Evolutionary conservation across 768 basidiomycete species (phyloP).

Genomic region (Termitomyces sp.): DNA sequence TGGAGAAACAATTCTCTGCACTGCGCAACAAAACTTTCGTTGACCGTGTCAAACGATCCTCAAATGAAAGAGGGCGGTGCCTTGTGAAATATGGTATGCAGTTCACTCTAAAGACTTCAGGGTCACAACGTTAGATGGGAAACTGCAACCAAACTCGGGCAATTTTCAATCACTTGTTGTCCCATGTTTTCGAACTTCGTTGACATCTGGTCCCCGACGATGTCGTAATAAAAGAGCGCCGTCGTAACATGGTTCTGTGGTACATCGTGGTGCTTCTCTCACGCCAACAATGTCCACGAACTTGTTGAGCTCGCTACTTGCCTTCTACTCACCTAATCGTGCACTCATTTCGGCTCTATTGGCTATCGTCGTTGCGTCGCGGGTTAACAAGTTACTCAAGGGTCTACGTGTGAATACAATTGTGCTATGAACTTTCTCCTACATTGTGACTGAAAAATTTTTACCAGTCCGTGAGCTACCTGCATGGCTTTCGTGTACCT

Average conservation of each 20-base stretch:
- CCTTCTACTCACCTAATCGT: background rate
- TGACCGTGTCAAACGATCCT: too few relatives aligned
- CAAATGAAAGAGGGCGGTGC: too few relatives aligned
- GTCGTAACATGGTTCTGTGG: background rate
- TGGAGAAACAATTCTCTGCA: too few relatives aligned
- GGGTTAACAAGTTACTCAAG: background rate
- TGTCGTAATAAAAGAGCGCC: too few relatives aligned
- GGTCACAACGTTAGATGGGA: too few relatives aligned
- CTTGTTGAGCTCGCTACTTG: background rate
- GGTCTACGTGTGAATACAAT: background rate
- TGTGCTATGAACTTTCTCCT: background rate
- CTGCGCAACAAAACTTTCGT: too few relatives aligned
- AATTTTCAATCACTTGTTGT: too few relatives aligned
- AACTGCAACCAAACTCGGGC: too few relatives aligned
- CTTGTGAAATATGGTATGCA: too few relatives aligned
- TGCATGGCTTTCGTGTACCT: slow-evolving; percentile 35
- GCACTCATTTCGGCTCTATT: background rate
- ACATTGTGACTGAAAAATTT: background rate
- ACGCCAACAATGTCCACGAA: background rate
- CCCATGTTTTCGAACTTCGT: too few relatives aligned
- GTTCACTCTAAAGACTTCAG: too few relatives aligned
- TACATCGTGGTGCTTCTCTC: background rate
- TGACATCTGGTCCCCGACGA: too few relatives aligned
- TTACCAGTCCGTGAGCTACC: slow-evolving; percentile 26
- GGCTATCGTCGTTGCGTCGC: background rate